Percentiles rank a stretch among this genome's conserved stretches.
These are phyloP conservation scores for Lactarius tabidus DNA, from an alignment of 768 basidiomycete genomes.

Conservation along the genomic window DNA sequence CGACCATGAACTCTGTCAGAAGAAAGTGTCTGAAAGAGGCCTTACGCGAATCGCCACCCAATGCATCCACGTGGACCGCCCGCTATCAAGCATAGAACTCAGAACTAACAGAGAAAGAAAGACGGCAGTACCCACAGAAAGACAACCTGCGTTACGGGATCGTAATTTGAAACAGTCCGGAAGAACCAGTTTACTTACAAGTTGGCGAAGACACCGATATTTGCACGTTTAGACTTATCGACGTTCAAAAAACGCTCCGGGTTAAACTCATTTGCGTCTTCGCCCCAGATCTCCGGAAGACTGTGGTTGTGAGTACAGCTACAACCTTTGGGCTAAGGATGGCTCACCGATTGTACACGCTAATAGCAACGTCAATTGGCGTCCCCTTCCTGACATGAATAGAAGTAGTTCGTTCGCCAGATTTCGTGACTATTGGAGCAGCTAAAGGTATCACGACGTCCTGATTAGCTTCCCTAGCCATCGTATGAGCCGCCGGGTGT, in stretches of 20 bases:
- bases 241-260: conserved; percentile 2
- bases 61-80: no score
- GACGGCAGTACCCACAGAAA: no score
- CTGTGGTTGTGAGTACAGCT: background rate
- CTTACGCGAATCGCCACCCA: no score
- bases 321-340: background rate
- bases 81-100: no score
- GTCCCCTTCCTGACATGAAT: conserved; percentile 10
- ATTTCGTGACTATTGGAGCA: background rate
- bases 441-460: conserved; percentile 27
- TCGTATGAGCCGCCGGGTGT: conserved; percentile 20
- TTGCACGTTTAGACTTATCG: background rate
- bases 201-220: conserved; percentile 1
- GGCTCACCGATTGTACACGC: conserved; percentile 7
- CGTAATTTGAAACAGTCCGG: background rate
- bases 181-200: background rate
- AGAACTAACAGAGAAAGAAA: no score
- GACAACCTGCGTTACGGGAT: background rate
- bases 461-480: conserved; percentile 18
- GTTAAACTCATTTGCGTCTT: conserved; percentile 6
- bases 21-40: no score
- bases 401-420: background rate
- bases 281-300: conserved; percentile 11
- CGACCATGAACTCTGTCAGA: no score
- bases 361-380: background rate